These are phyloP conservation scores for Cladophialophora immunda DNA, from an alignment of 2,329 filamentous ascomycete genomes.

Conservation along the genomic window DNA sequence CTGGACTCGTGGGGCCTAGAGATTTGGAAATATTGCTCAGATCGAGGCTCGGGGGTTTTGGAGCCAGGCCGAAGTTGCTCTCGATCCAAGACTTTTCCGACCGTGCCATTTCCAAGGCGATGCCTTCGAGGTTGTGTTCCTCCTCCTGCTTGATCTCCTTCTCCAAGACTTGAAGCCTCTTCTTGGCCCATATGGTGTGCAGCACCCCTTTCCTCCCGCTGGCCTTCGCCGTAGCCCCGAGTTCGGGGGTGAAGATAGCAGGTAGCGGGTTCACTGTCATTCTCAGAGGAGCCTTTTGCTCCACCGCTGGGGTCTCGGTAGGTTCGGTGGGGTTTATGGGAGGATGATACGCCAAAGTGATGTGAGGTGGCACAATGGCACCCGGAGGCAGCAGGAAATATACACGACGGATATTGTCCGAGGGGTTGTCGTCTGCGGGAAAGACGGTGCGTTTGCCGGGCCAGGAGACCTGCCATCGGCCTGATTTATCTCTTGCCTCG, in stretches of 20 bases:
- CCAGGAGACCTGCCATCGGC: slow-evolving; percentile 83
- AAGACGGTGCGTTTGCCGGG: slow-evolving; percentile 79
- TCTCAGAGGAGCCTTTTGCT: slow-evolving; percentile 44
- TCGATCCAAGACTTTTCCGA: slow-evolving; percentile 88
- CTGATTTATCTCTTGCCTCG: slow-evolving; percentile 55
- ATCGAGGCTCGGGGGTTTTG: slow-evolving; percentile 44
- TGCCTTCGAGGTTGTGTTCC: slow-evolving; percentile 77
- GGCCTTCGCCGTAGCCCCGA: slow-evolving; percentile 71
- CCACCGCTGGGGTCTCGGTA: slow-evolving; percentile 22
- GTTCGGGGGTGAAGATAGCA: slow-evolving; percentile 81
- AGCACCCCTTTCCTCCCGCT: slow-evolving; percentile 81
- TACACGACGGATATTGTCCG: slow-evolving; percentile 67
- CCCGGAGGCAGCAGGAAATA: slow-evolving; percentile 84
- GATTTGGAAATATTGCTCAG: slow-evolving; percentile 39
- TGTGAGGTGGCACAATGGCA: slow-evolving; percentile 73
- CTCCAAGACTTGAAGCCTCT: slow-evolving; percentile 76
- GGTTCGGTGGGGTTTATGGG: slow-evolving; percentile 56
- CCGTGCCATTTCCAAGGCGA: slow-evolving; percentile 83
- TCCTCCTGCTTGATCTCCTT: slow-evolving; percentile 79
- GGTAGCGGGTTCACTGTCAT: slow-evolving; percentile 80
- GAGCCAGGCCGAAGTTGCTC: slow-evolving; percentile 75
- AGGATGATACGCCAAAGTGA: slow-evolving; percentile 69
- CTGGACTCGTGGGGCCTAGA: slow-evolving; percentile 63
- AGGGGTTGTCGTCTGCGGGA: slow-evolving; percentile 67
- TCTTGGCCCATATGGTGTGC: slow-evolving; percentile 90